Base-by-base conservation (phyloP, 2,329 filamentous ascomycete genomes). In the Anisogramma anomala region DNA sequence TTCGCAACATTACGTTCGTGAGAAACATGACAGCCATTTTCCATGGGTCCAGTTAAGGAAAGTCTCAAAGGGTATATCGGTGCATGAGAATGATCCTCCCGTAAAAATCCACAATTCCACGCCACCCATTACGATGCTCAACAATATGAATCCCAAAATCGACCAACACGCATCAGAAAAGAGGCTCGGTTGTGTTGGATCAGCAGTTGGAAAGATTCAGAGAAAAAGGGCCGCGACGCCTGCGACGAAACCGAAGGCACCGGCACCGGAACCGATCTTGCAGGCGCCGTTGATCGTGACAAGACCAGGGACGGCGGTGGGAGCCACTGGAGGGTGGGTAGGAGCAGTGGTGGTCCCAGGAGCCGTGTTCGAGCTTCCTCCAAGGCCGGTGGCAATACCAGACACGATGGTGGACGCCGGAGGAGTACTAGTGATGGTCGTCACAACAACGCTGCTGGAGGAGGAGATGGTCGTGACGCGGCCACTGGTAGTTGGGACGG, bases 181-280 rank as follows among this genome's bases (percentile, higher is more conserved):
- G 19, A 23, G 23, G 13, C 27, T 25, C 15, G 28, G 17, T 13
- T n/a, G 14, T 26, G 5, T 34, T 27, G n/a, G 25, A 4, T 11
- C 6, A 20, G 7, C 14, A 13, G 17, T 14, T 26, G 38, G 20
- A 33, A 17, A 42, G 17, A 14, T 19, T 53, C 58, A 66, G 45
- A 66, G 48, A 42, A 59, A 50, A 30, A 68, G 39, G 17, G 58
- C 62, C 36, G 57, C 61, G 27, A 64, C 43, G 43, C 59, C 65
- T 31, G 57, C 65, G 23, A 64, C 41, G 34, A 63, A 28, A 26
- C 46, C 49, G 31, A 66, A 52, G 41, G 60, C 59, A 19, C 60
- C 61, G 18, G 61, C 38, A 39, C 58, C 59, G 20, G 58, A 51
- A 27, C 54, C 55, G 25, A 55, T 46, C 50, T 58, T 62, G 43